Percentiles rank a stretch among this genome's conserved stretches.
phyloP scores from a whole-genome alignment of 2,329 filamentous ascomycete species.

The Elsinoe perseae region DNA sequence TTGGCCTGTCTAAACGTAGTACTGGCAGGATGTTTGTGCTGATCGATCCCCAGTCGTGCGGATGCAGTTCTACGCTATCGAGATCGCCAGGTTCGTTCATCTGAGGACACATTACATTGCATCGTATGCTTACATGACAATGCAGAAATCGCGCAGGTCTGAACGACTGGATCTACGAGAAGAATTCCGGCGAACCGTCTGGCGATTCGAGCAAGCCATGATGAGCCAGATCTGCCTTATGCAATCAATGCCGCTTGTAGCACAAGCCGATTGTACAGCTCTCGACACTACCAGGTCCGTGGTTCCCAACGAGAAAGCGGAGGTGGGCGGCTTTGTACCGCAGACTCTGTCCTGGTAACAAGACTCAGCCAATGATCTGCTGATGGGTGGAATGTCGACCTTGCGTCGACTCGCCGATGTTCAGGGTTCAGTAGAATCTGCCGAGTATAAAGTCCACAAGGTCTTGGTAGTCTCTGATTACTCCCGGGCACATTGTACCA shows the following conservation, averaged over 20 bases:
- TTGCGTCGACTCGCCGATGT: background rate
- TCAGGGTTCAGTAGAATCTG: slow-evolving; percentile 19
- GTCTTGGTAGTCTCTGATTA: slow-evolving; percentile 24
- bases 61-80: slow-evolving; percentile 78
- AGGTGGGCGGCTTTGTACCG: no score
- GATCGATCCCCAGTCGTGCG: slow-evolving; percentile 45
- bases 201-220: slow-evolving; percentile 38
- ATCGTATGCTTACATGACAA: slow-evolving; percentile 18
- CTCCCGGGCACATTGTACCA: slow-evolving; percentile 26
- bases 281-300: no score
- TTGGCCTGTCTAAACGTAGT: background rate
- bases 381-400: background rate
- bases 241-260: background rate
- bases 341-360: no score
- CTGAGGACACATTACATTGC: background rate
- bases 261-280: no score
- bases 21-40: background rate
- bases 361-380: background rate
- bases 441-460: slow-evolving; percentile 24
- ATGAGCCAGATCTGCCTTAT: slow-evolving; percentile 16
- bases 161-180: slow-evolving; percentile 96
- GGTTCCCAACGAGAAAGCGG: background rate
- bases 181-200: slow-evolving; percentile 49
- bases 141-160: slow-evolving; percentile 71
- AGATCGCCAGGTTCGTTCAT: slow-evolving; percentile 56